phyloP scores from a whole-genome alignment of 2,329 filamentous ascomycete genomes.

The Colletotrichum liaoningense region DNA sequence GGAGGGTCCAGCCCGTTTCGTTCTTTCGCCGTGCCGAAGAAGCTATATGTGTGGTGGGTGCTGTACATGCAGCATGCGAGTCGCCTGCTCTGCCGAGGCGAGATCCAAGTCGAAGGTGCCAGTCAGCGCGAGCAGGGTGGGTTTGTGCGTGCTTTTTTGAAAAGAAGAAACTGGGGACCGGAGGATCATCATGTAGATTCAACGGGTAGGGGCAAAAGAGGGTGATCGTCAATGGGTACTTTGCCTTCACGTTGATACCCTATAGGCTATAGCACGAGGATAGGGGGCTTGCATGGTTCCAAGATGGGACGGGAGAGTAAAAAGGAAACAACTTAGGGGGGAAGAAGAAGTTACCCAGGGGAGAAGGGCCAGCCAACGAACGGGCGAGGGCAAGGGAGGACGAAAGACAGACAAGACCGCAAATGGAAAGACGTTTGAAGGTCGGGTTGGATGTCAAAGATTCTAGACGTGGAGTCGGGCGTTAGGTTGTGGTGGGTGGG shows the following conservation, averaged over 20 bases:
- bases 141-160: constrained; percentile 18
- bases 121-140: constrained; percentile 2
- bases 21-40: neutral
- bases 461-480: neutral
- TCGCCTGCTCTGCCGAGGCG: constrained; percentile 19
- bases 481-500: neutral
- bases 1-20: neutral
- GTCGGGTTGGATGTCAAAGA: constrained; percentile 28
- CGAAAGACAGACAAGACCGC: neutral
- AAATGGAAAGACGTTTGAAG: constrained; percentile 24
- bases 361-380: neutral
- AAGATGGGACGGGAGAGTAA: neutral
- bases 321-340: neutral
- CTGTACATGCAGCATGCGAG: constrained; percentile 10
- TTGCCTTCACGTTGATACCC: neutral
- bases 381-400: constrained; percentile 8
- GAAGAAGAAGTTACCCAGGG: neutral
- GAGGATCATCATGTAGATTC: neutral
- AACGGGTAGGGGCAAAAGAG: neutral
- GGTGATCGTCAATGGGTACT: constrained; percentile 10
- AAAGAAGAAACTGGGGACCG: neutral
- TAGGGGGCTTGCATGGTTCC: neutral
- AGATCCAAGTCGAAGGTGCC: constrained; percentile 20
- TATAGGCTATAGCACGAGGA: neutral
- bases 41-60: neutral